Base-by-base conservation (phyloP, 2,329 filamentous ascomycete species). In the Talaromyces piceae region DNA sequence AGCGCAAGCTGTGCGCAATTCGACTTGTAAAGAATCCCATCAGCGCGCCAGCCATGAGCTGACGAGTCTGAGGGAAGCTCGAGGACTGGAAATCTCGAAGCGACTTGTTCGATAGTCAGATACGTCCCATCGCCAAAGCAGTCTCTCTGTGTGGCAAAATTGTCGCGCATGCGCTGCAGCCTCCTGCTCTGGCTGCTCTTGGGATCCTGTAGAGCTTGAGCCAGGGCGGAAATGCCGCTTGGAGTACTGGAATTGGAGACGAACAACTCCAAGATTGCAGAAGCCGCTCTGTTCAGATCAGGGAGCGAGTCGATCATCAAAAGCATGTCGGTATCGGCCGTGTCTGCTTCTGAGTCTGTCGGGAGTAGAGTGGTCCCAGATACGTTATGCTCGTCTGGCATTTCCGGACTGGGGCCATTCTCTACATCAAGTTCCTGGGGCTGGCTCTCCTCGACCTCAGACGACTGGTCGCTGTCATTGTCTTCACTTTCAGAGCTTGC, bases 1-100 rank as follows among this genome's bases (percentile, higher is more conserved):
- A 65, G 59, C 3, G 73, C 72, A 31, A 77, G 58, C 5, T 59
- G 59, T 20, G 67, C 64, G 52, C 65, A 69, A 57, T 78, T 78
- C 11, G 72, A 70, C 30, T 66, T 63, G 50, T 74, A 63, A 4
- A 78, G 51, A 18, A 74, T 58, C 3, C 67, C 61, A 39, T 65
- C 63, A 8, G 67, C 68, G 7, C 59, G 64, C 59, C 67, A 73
- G 13, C 54, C 12, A 41, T 57, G 45, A 13, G 49, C 9, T 20
- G 50, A 44, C 50, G 53, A 45, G 13, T 50, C 45, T 4, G 55
- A 54, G 12, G 57, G 54, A 3, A 61, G 46, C 20, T 59, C 30
- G n/a, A 58, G 55, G 1, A 61, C 59, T 11, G 63, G 58, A 12
- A 75, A 55, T 41, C 63, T 57, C 9, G 54, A 50, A 27, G 65